A percentile compares a stretch with the other conserved stretches of the same genome.
These are phyloP conservation scores for Fraxinus velutina DNA, from an alignment of 305 asterid species.

Conservation along the genomic window DNA sequence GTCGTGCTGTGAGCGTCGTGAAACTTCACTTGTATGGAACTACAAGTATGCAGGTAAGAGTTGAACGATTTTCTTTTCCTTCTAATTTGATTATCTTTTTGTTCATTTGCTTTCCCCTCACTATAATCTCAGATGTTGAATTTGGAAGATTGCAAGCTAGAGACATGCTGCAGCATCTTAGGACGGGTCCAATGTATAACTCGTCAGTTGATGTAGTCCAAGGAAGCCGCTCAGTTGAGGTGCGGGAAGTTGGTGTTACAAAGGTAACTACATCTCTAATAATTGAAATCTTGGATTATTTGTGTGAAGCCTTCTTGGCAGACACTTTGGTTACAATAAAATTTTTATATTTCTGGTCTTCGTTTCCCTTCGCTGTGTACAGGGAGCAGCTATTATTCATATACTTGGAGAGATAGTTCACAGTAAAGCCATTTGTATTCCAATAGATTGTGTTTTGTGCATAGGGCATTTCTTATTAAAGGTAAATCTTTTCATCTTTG, in stretches of 20 bases:
- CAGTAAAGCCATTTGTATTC: constrained; percentile 71
- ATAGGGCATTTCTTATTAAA: constrained; percentile 91
- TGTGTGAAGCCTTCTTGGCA: background rate
- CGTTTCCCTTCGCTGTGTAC: constrained; percentile 12
- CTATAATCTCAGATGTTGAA: constrained; percentile 60
- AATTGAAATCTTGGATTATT: background rate
- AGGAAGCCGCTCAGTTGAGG: constrained; percentile 94
- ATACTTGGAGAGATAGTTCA: constrained; percentile 96
- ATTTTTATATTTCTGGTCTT: background rate
- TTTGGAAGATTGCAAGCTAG: constrained; percentile 99
- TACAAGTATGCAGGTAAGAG: constrained; percentile 87
- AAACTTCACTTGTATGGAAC: constrained; percentile 96
- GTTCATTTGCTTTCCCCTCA: background rate
- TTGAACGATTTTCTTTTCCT: constrained; percentile 9
- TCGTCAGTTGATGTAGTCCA: constrained; percentile 96
- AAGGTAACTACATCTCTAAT: constrained; percentile 46
- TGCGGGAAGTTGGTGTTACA: constrained; percentile 94
- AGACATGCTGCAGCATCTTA: constrained; percentile 98
- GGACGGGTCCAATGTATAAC: constrained; percentile 97
- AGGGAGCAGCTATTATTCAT: constrained; percentile 98
- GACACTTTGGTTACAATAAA: background rate
- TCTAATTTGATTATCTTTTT: constrained; percentile 9
- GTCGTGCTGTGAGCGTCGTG: constrained; percentile 82
- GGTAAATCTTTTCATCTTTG: constrained; percentile 42
- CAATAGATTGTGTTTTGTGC: constrained; percentile 90